Evolutionary conservation across 345 rosid species (phyloP).

Genomic region (Brassica juncea): DNA sequence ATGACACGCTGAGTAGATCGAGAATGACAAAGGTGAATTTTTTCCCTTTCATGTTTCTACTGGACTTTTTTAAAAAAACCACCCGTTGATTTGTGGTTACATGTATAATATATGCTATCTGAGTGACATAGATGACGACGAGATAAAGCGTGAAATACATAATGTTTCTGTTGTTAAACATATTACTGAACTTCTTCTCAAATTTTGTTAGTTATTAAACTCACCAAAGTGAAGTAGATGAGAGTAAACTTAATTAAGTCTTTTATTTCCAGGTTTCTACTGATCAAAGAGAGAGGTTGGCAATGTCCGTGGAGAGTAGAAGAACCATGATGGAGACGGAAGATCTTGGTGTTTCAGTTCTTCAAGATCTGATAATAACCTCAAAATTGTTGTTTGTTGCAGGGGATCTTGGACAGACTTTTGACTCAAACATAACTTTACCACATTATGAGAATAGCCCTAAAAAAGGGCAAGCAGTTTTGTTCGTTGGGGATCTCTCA

Average conservation of each 20-base stretch:
- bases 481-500: too few relatives aligned
- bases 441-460: too few relatives aligned
- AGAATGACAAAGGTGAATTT: slow-evolving; percentile 46
- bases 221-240: not conserved
- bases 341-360: slow-evolving; percentile 74
- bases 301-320: slow-evolving; percentile 76
- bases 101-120: not conserved
- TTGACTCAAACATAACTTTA: too few relatives aligned
- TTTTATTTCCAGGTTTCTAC: slow-evolving; percentile 51
- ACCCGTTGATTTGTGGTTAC: not conserved
- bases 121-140: not conserved
- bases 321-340: slow-evolving; percentile 72
- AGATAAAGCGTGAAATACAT: not conserved
- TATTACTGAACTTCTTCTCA: not conserved
- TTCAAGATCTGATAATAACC: slow-evolving; percentile 67
- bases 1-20: too few relatives aligned
- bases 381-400: too few relatives aligned
- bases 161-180: not conserved
- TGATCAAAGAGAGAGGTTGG: slow-evolving; percentile 67
- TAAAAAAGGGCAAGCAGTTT: too few relatives aligned
- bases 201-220: too few relatives aligned
- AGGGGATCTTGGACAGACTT: too few relatives aligned
- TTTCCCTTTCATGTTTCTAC: not conserved
- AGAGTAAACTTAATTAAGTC: not conserved
- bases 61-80: not conserved